Percentiles rank a stretch among this genome's conserved stretches.
Evolutionary conservation across 495 filamentous ascomycete species (phyloP).

Genomic region (Haplographium delicatum): DNA sequence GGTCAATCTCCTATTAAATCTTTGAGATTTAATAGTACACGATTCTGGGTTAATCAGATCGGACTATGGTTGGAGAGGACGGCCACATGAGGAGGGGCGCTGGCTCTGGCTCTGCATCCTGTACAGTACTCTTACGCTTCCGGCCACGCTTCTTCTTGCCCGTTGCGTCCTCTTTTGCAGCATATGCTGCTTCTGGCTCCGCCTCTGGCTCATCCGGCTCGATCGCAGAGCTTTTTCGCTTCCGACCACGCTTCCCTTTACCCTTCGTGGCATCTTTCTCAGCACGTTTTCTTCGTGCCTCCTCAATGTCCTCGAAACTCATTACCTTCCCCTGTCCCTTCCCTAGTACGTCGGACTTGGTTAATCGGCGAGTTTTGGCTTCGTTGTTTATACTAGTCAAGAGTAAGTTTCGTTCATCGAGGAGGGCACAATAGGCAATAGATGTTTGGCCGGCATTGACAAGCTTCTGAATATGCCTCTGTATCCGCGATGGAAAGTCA

Average conservation of each 20-base stretch:
- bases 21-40: too few species aligned
- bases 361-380: slow-evolving; percentile 23
- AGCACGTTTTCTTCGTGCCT: slow-evolving; percentile 30
- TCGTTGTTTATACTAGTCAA: slow-evolving; percentile 5
- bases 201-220: slow-evolving; percentile 17
- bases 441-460: slow-evolving; percentile 16
- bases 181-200: too few species aligned
- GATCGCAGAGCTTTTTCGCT: slow-evolving; percentile 10
- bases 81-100: too few species aligned
- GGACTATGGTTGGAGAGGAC: too few species aligned
- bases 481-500: too few species aligned
- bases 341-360: slow-evolving; percentile 12
- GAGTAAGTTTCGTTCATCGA: slow-evolving; percentile 1
- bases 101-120: slow-evolving; percentile 14
- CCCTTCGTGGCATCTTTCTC: slow-evolving; percentile 24
- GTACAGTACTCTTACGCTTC: slow-evolving; percentile 23
- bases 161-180: too few species aligned
- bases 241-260: slow-evolving; percentile 16
- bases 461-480: slow-evolving; percentile 24
- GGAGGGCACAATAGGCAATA: neutral
- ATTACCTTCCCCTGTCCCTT: slow-evolving; percentile 32
- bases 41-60: too few species aligned
- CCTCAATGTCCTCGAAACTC: slow-evolving; percentile 34
- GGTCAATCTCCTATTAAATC: too few species aligned
- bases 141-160: slow-evolving; percentile 23